Percentiles rank a stretch among this genome's conserved stretches.
Evolutionary conservation across 208 protist species (phyloP).

Genomic region (Angomonas ambiguus): DNA sequence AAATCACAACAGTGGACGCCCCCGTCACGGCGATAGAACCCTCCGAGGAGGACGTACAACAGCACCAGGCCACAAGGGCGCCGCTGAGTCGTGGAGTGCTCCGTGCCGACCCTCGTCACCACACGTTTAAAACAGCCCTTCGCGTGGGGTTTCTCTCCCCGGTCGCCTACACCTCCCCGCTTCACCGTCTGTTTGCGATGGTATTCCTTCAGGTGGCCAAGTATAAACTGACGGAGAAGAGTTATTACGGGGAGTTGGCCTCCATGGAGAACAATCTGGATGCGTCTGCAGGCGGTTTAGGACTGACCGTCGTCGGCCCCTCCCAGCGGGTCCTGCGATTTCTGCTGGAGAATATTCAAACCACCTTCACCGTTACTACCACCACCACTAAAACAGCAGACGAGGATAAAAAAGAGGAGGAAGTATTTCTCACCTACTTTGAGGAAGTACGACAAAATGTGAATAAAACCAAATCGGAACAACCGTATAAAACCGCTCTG

Average conservation of each 20-base stretch:
- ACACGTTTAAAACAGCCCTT: slow-evolving; percentile 59
- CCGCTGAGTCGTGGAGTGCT: slow-evolving; percentile 44
- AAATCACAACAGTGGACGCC: background rate
- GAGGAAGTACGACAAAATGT: slow-evolving; percentile 32
- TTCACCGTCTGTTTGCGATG: slow-evolving; percentile 49
- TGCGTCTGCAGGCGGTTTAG: slow-evolving; percentile 23
- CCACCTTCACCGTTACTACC: slow-evolving; percentile 12
- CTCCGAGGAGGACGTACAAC: slow-evolving; percentile 13
- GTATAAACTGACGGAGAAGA: slow-evolving; percentile 38
- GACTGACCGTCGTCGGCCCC: slow-evolving; percentile 46
- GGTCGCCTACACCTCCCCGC: slow-evolving; percentile 35
- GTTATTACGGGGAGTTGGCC: slow-evolving; percentile 66
- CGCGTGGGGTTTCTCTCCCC: slow-evolving; percentile 41
- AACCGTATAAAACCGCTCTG: slow-evolving; percentile 34
- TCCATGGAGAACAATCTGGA: slow-evolving; percentile 43
- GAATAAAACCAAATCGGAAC: slow-evolving; percentile 19
- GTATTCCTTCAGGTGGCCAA: slow-evolving; percentile 48
- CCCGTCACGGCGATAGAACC: background rate
- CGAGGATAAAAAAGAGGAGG: slow-evolving; percentile 25
- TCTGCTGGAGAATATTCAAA: slow-evolving; percentile 24
- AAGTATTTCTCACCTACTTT: slow-evolving; percentile 43
- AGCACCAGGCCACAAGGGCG: slow-evolving; percentile 33
- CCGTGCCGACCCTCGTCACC: slow-evolving; percentile 32
- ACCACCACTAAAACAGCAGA: slow-evolving; percentile 21
- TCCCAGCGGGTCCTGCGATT: slow-evolving; percentile 44